These are phyloP conservation scores for Paracoccidioides lutzii DNA, from an alignment of 2,329 filamentous ascomycete species.

Conservation along the genomic window DNA sequence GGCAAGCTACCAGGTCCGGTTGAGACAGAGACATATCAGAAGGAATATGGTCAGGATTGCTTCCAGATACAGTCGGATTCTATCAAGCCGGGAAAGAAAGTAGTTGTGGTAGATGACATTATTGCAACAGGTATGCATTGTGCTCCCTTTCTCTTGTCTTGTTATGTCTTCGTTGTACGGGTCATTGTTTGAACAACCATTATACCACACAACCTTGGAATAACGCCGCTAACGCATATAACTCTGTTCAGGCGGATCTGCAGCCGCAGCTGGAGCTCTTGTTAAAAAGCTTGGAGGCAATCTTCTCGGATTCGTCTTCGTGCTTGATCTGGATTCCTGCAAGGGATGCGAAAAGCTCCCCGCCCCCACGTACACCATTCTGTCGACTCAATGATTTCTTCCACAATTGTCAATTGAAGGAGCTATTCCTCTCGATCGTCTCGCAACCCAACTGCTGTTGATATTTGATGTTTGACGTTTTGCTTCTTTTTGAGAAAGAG, in stretches of 20 bases:
- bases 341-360: constrained; percentile 83
- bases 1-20: constrained; percentile 90
- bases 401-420: neutral
- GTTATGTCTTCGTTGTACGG: neutral
- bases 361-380: constrained; percentile 69
- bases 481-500: neutral
- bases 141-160: constrained; percentile 1
- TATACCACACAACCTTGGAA: neutral
- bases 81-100: constrained; percentile 74
- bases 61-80: constrained; percentile 92
- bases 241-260: constrained; percentile 63
- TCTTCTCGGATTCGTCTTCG: constrained; percentile 84
- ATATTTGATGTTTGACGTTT: neutral
- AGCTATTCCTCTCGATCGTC: neutral
- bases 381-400: constrained; percentile 37
- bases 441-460: neutral
- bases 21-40: constrained; percentile 73
- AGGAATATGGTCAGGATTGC: constrained; percentile 90
- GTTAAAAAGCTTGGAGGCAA: constrained; percentile 74
- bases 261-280: constrained; percentile 72
- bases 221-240: neutral
- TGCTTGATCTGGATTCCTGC: constrained; percentile 88
- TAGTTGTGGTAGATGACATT: constrained; percentile 91
- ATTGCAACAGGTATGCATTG: constrained; percentile 75
- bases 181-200: neutral